Evolutionary conservation across 148 eudicot species (phyloP), one percentile per base, ranked within the genome.

Genomic region (Cornus controversa): DNA sequence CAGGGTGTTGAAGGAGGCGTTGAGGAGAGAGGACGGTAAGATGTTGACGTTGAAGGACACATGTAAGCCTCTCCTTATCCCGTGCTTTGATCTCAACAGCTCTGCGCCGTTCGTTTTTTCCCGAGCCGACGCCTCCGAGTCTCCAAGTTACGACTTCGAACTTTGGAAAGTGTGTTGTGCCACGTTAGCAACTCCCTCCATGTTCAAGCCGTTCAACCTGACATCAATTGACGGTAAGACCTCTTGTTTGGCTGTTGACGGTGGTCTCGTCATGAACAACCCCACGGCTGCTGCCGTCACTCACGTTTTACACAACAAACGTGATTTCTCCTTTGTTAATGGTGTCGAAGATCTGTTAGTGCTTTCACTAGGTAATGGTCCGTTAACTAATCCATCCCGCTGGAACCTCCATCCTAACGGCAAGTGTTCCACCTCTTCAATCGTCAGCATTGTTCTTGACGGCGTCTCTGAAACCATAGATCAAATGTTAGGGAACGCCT

Each of bases 401-500:
- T 7, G 66, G 25, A 85, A 82, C 58, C 84, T 85, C 25, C 50
- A 80, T 7, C 80, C 78, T 20, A 77, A 79, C 63, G 88, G 92
- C 10, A 80, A 83, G 27, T 91, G 98, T 68, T 73, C 86, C 24
- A 84, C 81, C 8, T 82, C 82, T 10, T 71, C 82, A 0, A 85
- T 96, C 13, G 88, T 93, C 31, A 90, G 86, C 34, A 89, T 92
- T 42, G 98, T 83, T 2, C 86, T 89, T 9, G 99, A 96, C 79
- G 99, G 99, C 28, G 92, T 96, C 34, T 93, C 99, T 0, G 99
- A 96, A 67, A 96, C 94, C 4, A 69, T 96, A 22, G 99, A 96
- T 36, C 99, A 96, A 73, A 89, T 96, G 93, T 66, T 96, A 27
- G 98, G 97, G 10, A 96, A 91, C 71, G 93, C 98, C 1, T 96